Base-by-base conservation (phyloP, 306 rosid genomes). In the Dalbergia cochinchinensis region DNA sequence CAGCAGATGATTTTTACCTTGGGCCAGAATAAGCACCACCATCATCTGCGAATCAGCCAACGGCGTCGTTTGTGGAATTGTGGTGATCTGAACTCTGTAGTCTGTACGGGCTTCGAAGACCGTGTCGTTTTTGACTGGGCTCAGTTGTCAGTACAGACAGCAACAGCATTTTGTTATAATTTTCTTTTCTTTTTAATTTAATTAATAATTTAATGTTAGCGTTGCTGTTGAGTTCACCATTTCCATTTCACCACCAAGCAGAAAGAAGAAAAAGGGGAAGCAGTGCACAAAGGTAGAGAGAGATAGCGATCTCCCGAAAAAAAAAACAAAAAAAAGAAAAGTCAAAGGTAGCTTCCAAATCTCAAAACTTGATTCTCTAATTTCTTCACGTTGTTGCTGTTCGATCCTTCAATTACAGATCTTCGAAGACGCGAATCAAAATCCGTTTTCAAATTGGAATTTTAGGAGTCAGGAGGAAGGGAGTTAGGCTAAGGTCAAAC, bases 401-500 rank as follows among this genome's bases (percentile, higher is more conserved):
- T 78, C 41, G 69, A 69, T 78, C 65, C 7, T 66, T 33, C 19
- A 20, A 13, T 71, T 62, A 11, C 61, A 73, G 79, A 80, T 80
- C 79, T 80, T 47, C 58, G 54, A 63, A 11, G 34, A 71, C 39
- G 53, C 19, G 35, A 60, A 10, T 60, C n/a, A n/a, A 77, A 26
- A 18, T 61, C 35, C 7, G 26, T 37, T 71, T 73, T 51, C 20
- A 19, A 41, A 74, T 79, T 53, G 5, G 68, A 67, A 54, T 66
- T 80, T 41, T 59, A 77, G 81, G 85, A 79, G 65, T 65, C 79
- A 26, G 20, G 45, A 34, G 75, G 53, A 44, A 44, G 12, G 51
- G 60, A 65, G 61, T 82, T 83, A 73, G 80, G 84, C 74, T 55
- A 55, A 33, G 80, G 65, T 19, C 54, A 66, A 83, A 44, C 47